Base-by-base conservation (phyloP, 129 eudicot species). In the Pulicaria dysenterica region DNA sequence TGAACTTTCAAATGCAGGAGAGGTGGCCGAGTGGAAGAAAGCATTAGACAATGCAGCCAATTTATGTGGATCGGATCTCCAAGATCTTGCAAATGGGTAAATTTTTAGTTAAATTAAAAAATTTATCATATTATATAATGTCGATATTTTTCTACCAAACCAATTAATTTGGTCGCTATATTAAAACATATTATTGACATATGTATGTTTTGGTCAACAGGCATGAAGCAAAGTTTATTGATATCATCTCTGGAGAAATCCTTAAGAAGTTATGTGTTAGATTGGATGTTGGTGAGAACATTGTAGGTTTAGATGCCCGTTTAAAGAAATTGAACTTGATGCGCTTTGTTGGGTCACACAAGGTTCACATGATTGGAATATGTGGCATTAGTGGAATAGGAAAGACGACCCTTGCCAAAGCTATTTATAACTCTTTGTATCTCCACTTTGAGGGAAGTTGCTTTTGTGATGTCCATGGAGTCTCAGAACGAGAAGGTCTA, bases 341-440 rank as follows among this genome's bases (percentile, higher is more conserved):
- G 0, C 41, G 70, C 42, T 64, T 47, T 5, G n/a, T 38, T 48
- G 51, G 58, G 38, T n/a, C 58, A 5, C 13, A 3, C 37, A 60
- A 61, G 40, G 70, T 61, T 37, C 36, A 73, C 39, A 61, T 19
- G 77, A 48, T 73, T 47, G 77, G 70, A n/a, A 60, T 73, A 61
- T 73, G 77, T 12, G 77, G 77, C 11, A 73, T 73, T 45, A 47
- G 77, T 16, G 77, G 77, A 14, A 47, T 36, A 73, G 77, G 77
- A 47, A 73, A 73, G 50, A 73, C 77, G 38, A 73, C 70, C 19
- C 51, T 60, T 13, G 77, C 70, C 19, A 73, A 48, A 49, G 68
- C 39, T 46, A 60, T 73, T 2, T 73, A 73, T 73, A 38, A 61
- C 60, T 16, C 8, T 31, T 34, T 73, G 70, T 48, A 49, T 73